Evolutionary conservation across 306 rosid genomes (phyloP), one percentile per base, ranked within the genome.

Genomic region (Lagenaria siceraria): DNA sequence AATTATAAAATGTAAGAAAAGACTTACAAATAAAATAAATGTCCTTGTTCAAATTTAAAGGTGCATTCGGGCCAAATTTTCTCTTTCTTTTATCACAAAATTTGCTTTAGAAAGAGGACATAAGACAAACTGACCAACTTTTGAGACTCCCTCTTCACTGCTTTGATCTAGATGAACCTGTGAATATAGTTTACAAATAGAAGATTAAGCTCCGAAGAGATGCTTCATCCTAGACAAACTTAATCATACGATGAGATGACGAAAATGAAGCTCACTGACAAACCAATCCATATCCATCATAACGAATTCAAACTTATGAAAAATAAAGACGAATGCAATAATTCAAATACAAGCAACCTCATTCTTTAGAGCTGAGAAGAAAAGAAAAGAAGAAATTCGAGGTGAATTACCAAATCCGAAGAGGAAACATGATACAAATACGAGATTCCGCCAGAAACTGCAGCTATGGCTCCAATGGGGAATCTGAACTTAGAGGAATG

Each of bases 381-480:
- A 52, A 75, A 53, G 7, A 33, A 54, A 54, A 75, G 11, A 55
- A 21, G 6, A 78, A 49, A 21, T 19, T 42, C 14, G 5, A 29
- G 63, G 29, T 43, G 72, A 65, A 19, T 81, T 89, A 96, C 99
- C 81, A 91, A 68, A 78, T 81, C 79, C 64, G 96, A 79, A 31
- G 91, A 85, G 68, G 96, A 88, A 36, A 68, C 78, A 81, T 80
- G 88, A 84, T 82, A 96, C 33, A 88, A 43, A 79, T 81, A 90
- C 42, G 99, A 96, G 82, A 85, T 19, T 78, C 93, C 99, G 66
- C 97, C 99, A 70, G 97, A 87, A 81, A 89, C 77, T 51, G 98
- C 98, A 8, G 97, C 96, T 36, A 89, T 59, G 0, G 96, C 92
- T 51, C 93, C 89, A 38, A 90, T 77, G 6, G 99, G 92, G 5